A percentile compares a stretch with the other conserved stretches of the same genome.
These are phyloP conservation scores for Davidsoniella australis DNA, from an alignment of 2,329 filamentous ascomycete genomes.

Conservation along the genomic window DNA sequence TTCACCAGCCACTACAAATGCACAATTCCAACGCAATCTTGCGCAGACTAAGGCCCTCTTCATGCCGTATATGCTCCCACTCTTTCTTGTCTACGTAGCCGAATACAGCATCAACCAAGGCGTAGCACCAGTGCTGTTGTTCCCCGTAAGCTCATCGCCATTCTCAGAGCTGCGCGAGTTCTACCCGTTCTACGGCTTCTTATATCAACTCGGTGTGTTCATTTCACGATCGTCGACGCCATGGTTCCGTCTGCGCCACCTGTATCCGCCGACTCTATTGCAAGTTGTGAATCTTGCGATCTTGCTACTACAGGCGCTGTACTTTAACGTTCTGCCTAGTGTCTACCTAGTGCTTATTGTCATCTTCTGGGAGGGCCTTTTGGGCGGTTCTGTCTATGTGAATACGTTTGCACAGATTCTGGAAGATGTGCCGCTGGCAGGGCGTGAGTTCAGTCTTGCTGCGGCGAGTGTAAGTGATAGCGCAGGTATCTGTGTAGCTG, in stretches of 20 bases:
- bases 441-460: slow-evolving; percentile 79
- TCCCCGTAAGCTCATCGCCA: slow-evolving; percentile 58
- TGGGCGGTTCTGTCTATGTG: slow-evolving; percentile 86
- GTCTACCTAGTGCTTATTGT: slow-evolving; percentile 75
- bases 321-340: slow-evolving; percentile 59
- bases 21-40: slow-evolving; percentile 28
- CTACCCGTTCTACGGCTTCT: slow-evolving; percentile 85
- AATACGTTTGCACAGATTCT: slow-evolving; percentile 92
- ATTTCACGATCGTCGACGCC: slow-evolving; percentile 82
- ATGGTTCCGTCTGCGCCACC: slow-evolving; percentile 61
- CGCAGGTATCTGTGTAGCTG: slow-evolving; percentile 75
- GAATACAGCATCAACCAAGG: slow-evolving; percentile 96
- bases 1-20: slow-evolving; percentile 13
- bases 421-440: slow-evolving; percentile 57
- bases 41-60: slow-evolving; percentile 53
- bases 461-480: slow-evolving; percentile 88
- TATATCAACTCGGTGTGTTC: slow-evolving; percentile 92
- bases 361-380: slow-evolving; percentile 83
- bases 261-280: slow-evolving; percentile 69
- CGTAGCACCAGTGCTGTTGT: slow-evolving; percentile 75
- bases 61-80: slow-evolving; percentile 70
- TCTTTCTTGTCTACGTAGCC: slow-evolving; percentile 82
- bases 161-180: slow-evolving; percentile 73
- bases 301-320: slow-evolving; percentile 56
- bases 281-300: slow-evolving; percentile 64